Evolutionary conservation across 306 rosid species (phyloP).

Genomic region (Boehmeria nivea): DNA sequence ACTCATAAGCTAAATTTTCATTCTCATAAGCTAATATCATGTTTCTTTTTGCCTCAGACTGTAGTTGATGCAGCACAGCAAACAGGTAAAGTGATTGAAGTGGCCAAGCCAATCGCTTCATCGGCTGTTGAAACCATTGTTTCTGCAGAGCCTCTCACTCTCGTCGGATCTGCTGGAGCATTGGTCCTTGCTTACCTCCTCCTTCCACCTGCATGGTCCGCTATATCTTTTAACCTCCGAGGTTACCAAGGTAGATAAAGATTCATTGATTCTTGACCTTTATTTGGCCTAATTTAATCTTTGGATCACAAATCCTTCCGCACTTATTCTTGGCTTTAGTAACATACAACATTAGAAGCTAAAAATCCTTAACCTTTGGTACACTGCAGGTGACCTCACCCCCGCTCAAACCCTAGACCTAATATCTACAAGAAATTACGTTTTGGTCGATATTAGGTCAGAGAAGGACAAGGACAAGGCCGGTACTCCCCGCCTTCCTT

Average conservation of each 20-base stretch:
- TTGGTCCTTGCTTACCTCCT: slow-evolving; percentile 61
- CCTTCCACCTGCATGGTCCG: slow-evolving; percentile 82
- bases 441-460: slow-evolving; percentile 67
- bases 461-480: slow-evolving; percentile 89
- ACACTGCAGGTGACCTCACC: slow-evolving; percentile 72
- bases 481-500: slow-evolving; percentile 91
- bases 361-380: not conserved
- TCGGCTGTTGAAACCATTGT: slow-evolving; percentile 62
- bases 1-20: too few relatives aligned
- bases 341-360: not conserved
- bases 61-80: slow-evolving; percentile 76
- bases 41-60: slow-evolving; percentile 49
- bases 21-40: too few relatives aligned
- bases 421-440: slow-evolving; percentile 48
- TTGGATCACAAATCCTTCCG: not conserved
- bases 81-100: slow-evolving; percentile 77
- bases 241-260: slow-evolving; percentile 70
- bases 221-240: slow-evolving; percentile 58
- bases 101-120: slow-evolving; percentile 73
- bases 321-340: not conserved
- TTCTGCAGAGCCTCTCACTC: slow-evolving; percentile 68
- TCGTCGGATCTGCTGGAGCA: slow-evolving; percentile 76
- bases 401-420: slow-evolving; percentile 92
- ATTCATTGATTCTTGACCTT: not conserved
- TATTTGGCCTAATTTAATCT: too few relatives aligned